Percentiles rank a stretch among this genome's conserved stretches.
Conservation (phyloP, 345 rosid genomes). For the Rhodomyrtus tomentosa region DNA sequence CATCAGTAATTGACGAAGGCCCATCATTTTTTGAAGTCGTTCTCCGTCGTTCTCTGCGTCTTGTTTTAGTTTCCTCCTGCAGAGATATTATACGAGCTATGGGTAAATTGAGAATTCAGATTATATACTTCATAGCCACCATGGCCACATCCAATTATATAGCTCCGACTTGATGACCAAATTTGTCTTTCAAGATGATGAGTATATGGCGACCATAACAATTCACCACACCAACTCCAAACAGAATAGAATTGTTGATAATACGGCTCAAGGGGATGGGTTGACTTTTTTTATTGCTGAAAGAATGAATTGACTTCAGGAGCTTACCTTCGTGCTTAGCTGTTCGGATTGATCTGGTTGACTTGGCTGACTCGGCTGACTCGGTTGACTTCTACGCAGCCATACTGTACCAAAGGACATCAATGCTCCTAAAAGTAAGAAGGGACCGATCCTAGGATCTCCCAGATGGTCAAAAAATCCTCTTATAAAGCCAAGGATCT, state of each 20-base stretch:
- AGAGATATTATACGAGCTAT: neutral
- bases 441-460: slow-evolving; percentile 82
- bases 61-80: slow-evolving; percentile 36
- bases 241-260: neutral
- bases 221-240: neutral
- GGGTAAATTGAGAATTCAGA: neutral
- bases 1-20: slow-evolving; percentile 62
- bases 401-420: slow-evolving; percentile 58
- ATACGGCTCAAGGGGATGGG: neutral
- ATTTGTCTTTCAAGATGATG: neutral
- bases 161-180: neutral
- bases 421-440: slow-evolving; percentile 69
- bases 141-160: neutral
- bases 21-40: slow-evolving; percentile 15
- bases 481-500: slow-evolving; percentile 14
- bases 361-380: slow-evolving; percentile 21
- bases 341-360: neutral
- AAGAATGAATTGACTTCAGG: neutral
- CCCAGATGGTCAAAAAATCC: slow-evolving; percentile 32
- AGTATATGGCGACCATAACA: neutral
- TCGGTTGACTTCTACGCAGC: slow-evolving; percentile 51
- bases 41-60: slow-evolving; percentile 16
- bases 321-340: neutral
- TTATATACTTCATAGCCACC: neutral
- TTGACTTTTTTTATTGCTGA: neutral